Conservation (phyloP, 73 alveolate genomes). For the Diophrys sp. region DNA sequence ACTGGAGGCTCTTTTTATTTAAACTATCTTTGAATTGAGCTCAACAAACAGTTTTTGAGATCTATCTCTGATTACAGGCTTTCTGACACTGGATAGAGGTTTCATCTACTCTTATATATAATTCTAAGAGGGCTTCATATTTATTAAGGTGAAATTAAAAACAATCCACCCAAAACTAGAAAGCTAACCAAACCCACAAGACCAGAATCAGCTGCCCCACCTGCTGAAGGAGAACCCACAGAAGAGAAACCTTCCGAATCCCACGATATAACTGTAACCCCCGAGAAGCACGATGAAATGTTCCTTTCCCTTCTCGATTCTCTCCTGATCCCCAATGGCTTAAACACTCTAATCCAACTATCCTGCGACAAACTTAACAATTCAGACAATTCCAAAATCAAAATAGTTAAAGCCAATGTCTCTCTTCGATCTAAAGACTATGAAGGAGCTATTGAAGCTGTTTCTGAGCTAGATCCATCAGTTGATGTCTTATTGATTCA, state of each 20-base stretch:
- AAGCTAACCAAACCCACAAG: constrained; percentile 29
- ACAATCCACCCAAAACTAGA: constrained; percentile 40
- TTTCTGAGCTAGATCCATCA: constrained; percentile 45
- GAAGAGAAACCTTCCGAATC: not conserved
- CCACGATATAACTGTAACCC: not conserved
- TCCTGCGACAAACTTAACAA: constrained; percentile 8
- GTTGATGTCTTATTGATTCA: constrained; percentile 48
- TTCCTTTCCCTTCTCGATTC: constrained; percentile 21
- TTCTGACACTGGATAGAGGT: no score
- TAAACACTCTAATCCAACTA: constrained; percentile 19
- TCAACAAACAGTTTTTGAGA: no score
- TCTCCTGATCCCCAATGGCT: constrained; percentile 23
- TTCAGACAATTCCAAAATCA: constrained; percentile 16
- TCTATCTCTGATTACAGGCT: no score
- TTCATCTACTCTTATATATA: no score
- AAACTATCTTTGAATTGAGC: no score
- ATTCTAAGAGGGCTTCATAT: no score
- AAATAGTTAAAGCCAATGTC: constrained; percentile 48
- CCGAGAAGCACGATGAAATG: constrained; percentile 22
- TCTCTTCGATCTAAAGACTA: constrained; percentile 57
- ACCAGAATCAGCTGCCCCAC: constrained; percentile 27
- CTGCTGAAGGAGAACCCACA: constrained; percentile 49
- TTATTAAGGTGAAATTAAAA: no score
- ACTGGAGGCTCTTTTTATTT: no score
- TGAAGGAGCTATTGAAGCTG: constrained; percentile 53